A percentile compares a stretch with the other conserved stretches of the same genome.
Evolutionary conservation across 768 basidiomycete species (phyloP).

Genomic region (Rhodotorula diobovata): DNA sequence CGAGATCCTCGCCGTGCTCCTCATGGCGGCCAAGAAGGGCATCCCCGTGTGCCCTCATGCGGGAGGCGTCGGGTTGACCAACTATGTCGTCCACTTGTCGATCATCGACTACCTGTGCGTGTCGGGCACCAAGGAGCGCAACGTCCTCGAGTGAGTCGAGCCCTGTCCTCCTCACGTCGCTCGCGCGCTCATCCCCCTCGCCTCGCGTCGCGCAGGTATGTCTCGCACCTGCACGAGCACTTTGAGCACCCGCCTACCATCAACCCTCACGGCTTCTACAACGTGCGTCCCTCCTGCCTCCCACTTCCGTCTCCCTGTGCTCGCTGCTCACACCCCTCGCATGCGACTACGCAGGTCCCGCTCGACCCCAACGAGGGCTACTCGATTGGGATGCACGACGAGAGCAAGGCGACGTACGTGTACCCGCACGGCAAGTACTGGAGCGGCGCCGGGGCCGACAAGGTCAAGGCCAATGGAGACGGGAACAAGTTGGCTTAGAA

Average conservation of each 20-base stretch:
- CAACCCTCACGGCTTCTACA: slow-evolving; percentile 77
- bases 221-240: slow-evolving; percentile 89
- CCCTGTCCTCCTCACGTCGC: neutral
- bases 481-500: too few relatives aligned
- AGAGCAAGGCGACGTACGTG: slow-evolving; percentile 74
- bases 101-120: slow-evolving; percentile 90
- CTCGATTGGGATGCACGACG: slow-evolving; percentile 82
- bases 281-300: slow-evolving; percentile 51
- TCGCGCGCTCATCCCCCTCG: too few relatives aligned
- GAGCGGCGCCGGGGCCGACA: slow-evolving; percentile 41
- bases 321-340: too few relatives aligned
- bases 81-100: slow-evolving; percentile 73
- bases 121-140: slow-evolving; percentile 86
- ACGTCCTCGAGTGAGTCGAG: slow-evolving; percentile 64
- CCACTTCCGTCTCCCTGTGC: neutral
- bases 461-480: neutral
- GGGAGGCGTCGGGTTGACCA: slow-evolving; percentile 87
- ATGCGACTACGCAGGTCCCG: slow-evolving; percentile 9
- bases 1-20: slow-evolving; percentile 80
- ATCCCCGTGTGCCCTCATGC: slow-evolving; percentile 69
- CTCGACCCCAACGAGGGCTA: slow-evolving; percentile 28
- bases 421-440: slow-evolving; percentile 85
- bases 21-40: slow-evolving; percentile 78
- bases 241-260: slow-evolving; percentile 84
- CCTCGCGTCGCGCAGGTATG: slow-evolving; percentile 46